phyloP scores from a whole-genome alignment of 495 filamentous ascomycete genomes.

The Aspergillus bertholletiae region DNA sequence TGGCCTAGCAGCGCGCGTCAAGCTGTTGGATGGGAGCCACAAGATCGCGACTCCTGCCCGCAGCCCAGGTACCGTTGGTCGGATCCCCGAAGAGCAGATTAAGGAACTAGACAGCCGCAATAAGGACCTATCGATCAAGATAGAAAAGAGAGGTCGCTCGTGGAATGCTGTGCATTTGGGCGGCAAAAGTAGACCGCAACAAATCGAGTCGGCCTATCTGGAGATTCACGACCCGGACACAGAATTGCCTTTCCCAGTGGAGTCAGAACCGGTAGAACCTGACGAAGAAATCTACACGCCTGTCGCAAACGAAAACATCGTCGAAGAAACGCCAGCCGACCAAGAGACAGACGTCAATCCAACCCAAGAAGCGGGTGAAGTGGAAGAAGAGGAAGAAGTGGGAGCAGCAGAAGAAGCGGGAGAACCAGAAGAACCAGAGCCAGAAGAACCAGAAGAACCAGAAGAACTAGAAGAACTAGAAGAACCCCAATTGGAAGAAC shows the following conservation, averaged over 20 bases:
- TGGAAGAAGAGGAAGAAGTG: not conserved
- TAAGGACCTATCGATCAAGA: constrained; percentile 50
- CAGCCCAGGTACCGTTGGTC: constrained; percentile 54
- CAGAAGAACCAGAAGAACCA: too few relatives aligned
- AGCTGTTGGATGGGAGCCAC: constrained; percentile 61
- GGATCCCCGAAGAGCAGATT: constrained; percentile 71
- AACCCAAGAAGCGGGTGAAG: constrained; percentile 3
- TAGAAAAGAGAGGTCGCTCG: constrained; percentile 59
- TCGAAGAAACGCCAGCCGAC: not conserved
- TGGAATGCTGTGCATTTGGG: constrained; percentile 49
- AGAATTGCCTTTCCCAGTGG: not conserved
- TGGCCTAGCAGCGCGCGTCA: constrained; percentile 73
- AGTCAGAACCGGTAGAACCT: not conserved
- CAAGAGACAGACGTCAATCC: too few relatives aligned
- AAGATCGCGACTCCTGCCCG: constrained; percentile 37
- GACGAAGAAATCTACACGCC: too few relatives aligned
- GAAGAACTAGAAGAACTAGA: too few relatives aligned
- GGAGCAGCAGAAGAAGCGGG: constrained; percentile 1
- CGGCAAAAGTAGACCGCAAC: constrained; percentile 11
- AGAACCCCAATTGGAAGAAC: too few relatives aligned
- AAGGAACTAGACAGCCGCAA: constrained; percentile 63
- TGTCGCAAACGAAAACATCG: not conserved
- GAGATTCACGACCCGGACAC: constrained; percentile 12
- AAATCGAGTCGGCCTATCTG: constrained; percentile 19
- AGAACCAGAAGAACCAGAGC: too few relatives aligned